phyloP scores from a whole-genome alignment of 306 rosid genomes.

The Oemleria cerasiformis region DNA sequence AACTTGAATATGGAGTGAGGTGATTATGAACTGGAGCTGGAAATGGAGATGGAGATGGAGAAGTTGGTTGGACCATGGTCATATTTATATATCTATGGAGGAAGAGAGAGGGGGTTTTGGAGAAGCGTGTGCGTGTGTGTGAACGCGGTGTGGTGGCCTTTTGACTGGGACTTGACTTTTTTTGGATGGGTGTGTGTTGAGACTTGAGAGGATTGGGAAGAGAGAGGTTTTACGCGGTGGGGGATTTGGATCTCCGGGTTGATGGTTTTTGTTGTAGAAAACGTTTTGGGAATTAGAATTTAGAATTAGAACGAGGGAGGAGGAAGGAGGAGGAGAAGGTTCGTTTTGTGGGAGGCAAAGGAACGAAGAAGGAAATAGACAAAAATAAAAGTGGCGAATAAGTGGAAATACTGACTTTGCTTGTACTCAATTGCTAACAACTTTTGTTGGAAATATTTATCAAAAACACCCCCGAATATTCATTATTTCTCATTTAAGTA shows the following conservation, averaged over 20 bases:
- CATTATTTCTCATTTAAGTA: not conserved
- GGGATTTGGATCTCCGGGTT: not conserved
- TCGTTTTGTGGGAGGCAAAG: conserved; percentile 1
- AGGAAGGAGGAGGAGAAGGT: conserved; percentile 17
- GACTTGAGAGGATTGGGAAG: no score
- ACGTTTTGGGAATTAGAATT: conserved; percentile 14
- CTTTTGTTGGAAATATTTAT: not conserved
- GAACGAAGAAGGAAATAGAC: conserved; percentile 6
- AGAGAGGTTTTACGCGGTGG: conserved; percentile 38
- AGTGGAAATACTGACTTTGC: not conserved
- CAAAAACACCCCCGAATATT: not conserved
- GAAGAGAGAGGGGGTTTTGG: not conserved
- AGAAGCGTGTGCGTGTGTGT: conserved; percentile 53
- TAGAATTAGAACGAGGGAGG: no score
- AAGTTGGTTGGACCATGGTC: not conserved
- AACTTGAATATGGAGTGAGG: conserved; percentile 7
- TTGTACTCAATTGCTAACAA: conserved; percentile 2
- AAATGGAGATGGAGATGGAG: not conserved
- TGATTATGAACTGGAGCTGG: not conserved
- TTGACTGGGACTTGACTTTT: conserved; percentile 53
- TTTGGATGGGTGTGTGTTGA: not conserved
- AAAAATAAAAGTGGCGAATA: not conserved
- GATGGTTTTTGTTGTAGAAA: not conserved
- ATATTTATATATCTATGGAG: conserved; percentile 1
- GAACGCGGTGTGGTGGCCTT: conserved; percentile 47